These are phyloP conservation scores for Termitomyces sp. DNA, from an alignment of 768 basidiomycete genomes.

Conservation along the genomic window DNA sequence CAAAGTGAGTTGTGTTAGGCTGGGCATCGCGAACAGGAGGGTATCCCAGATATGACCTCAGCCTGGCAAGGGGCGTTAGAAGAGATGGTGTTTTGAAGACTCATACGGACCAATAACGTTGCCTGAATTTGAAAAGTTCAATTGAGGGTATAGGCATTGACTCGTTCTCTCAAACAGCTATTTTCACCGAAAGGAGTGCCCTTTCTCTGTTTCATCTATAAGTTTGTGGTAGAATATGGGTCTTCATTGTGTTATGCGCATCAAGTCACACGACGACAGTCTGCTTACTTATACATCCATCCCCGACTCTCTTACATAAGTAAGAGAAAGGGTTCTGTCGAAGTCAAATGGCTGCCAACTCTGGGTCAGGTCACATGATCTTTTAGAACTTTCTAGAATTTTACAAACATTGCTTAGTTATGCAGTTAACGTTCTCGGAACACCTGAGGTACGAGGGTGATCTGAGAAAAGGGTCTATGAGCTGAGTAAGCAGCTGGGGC, in stretches of 20 bases:
- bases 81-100: slow-evolving; percentile 13
- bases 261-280: slow-evolving; percentile 1
- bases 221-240: slow-evolving; percentile 84
- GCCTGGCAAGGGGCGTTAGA: slow-evolving; percentile 32
- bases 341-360: no score
- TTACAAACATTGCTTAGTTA: no score
- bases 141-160: not conserved
- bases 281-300: slow-evolving; percentile 73
- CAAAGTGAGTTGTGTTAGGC: slow-evolving; percentile 89
- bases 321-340: no score
- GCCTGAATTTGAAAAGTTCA: slow-evolving; percentile 46
- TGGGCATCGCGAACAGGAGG: slow-evolving; percentile 75
- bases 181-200: slow-evolving; percentile 66
- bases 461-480: not conserved
- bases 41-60: slow-evolving; percentile 83
- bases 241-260: slow-evolving; percentile 28
- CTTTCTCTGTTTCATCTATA: slow-evolving; percentile 66
- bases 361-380: no score
- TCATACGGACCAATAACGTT: slow-evolving; percentile 70
- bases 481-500: not conserved
- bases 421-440: no score
- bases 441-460: not conserved
- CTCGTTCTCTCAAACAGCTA: not conserved
- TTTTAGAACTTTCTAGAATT: no score
- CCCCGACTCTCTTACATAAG: no score